Percentiles rank a stretch among this genome's conserved stretches.
Evolutionary conservation across 2,329 filamentous ascomycete species (phyloP).

Genomic region (Botrytis cinerea): DNA sequence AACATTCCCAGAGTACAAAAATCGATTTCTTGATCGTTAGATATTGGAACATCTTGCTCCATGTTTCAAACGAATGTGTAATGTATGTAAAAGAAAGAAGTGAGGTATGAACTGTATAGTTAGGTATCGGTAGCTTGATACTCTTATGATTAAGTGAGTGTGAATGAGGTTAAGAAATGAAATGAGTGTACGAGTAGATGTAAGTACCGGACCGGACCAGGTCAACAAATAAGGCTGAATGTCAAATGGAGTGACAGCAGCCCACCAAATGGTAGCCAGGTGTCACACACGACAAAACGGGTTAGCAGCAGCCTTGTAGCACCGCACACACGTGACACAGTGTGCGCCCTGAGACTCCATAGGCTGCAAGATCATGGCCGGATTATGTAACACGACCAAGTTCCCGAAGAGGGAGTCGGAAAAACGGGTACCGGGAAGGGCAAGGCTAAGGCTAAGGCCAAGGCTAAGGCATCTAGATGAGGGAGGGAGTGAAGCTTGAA

Average conservation of each 20-base stretch:
- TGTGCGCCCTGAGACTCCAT: no score
- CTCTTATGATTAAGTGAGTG: neutral
- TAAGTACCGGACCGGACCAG: neutral
- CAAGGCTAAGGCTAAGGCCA: no score
- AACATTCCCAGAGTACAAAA: slow-evolving; percentile 75
- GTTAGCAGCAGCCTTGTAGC: slow-evolving; percentile 6
- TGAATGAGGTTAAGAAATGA: neutral
- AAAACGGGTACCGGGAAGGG: no score
- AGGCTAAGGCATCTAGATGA: neutral
- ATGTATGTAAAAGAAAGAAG: neutral
- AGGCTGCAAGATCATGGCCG: no score
- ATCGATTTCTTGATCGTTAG: slow-evolving; percentile 52
- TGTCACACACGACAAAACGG: neutral
- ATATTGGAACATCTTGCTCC: slow-evolving; percentile 31
- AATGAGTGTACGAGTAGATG: neutral
- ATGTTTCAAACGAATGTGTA: neutral
- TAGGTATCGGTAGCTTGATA: neutral
- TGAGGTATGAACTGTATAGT: neutral
- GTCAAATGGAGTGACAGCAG: neutral
- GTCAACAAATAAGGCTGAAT: slow-evolving; percentile 4
- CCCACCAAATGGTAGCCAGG: neutral
- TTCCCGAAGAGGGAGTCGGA: neutral
- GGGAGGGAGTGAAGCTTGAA: neutral
- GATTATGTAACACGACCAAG: neutral
- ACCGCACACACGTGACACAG: no score